Conservation (phyloP, 129 eudicot genomes). For the Saposhnikovia divaricata region DNA sequence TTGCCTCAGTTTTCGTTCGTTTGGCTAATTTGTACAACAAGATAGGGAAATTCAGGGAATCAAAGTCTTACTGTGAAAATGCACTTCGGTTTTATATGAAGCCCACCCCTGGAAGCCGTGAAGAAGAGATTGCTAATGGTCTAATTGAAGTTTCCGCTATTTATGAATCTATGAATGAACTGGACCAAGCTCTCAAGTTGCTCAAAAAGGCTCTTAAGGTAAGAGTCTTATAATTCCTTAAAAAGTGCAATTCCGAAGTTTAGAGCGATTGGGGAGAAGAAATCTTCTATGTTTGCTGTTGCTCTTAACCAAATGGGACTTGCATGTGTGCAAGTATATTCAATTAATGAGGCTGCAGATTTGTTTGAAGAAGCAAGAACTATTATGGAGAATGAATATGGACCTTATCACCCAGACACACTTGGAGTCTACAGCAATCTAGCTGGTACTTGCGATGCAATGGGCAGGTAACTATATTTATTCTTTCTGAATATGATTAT, state of each 20-base stretch:
- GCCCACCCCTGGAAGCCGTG: constrained; percentile 43
- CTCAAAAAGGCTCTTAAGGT: constrained; percentile 59
- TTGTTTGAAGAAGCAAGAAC: constrained; percentile 73
- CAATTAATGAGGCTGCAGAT: constrained; percentile 78
- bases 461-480: constrained; percentile 58
- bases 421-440: constrained; percentile 88
- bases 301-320: constrained; percentile 93
- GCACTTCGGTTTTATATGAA: constrained; percentile 58
- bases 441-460: constrained; percentile 95
- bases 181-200: constrained; percentile 49
- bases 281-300: constrained; percentile 59
- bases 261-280: constrained; percentile 60
- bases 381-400: constrained; percentile 74
- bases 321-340: constrained; percentile 60
- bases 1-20: constrained; percentile 79
- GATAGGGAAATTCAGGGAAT: constrained; percentile 76
- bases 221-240: constrained; percentile 57
- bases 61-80: constrained; percentile 75
- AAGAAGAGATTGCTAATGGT: constrained; percentile 81
- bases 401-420: constrained; percentile 82
- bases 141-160: constrained; percentile 76
- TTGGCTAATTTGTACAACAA: constrained; percentile 80
- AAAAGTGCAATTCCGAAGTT: constrained; percentile 53
- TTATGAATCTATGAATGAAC: constrained; percentile 70
- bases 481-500: not conserved